Conservation (phyloP, 306 rosid species). For the Lathyrus oleraceus region DNA sequence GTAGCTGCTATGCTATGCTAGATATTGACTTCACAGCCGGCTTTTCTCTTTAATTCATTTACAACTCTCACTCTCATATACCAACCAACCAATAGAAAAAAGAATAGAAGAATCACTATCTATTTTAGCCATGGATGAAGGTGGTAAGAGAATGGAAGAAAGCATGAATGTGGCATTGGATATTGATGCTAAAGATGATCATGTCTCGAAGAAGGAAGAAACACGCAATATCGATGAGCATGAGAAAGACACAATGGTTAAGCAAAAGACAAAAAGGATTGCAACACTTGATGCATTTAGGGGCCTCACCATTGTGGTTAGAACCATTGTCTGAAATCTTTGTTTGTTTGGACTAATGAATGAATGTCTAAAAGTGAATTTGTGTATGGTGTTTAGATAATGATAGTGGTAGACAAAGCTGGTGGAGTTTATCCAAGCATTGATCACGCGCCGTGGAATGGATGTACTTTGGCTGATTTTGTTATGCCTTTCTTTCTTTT, state of each 20-base stretch:
- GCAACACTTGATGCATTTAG: slow-evolving; percentile 87
- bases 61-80: not conserved
- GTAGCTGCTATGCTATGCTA: not conserved
- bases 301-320: slow-evolving; percentile 90
- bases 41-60: slow-evolving; percentile 26
- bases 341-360: not conserved
- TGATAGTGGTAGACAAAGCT: slow-evolving; percentile 83
- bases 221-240: not conserved
- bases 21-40: slow-evolving; percentile 46
- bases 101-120: slow-evolving; percentile 4
- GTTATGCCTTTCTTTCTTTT: slow-evolving; percentile 96
- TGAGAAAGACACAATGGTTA: slow-evolving; percentile 27
- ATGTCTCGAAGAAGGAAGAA: slow-evolving; percentile 8
- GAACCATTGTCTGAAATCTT: not conserved
- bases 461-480: slow-evolving; percentile 79
- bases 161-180: slow-evolving; percentile 33
- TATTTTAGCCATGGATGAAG: slow-evolving; percentile 43
- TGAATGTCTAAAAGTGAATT: not conserved
- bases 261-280: slow-evolving; percentile 62
- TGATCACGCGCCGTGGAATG: slow-evolving; percentile 91
- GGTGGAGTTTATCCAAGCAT: slow-evolving; percentile 76
- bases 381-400: slow-evolving; percentile 46
- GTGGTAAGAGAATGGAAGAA: slow-evolving; percentile 63
- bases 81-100: not conserved
- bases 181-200: slow-evolving; percentile 9